Conservation (phyloP, 331 rosid genomes). For the Arachis monticola region DNA sequence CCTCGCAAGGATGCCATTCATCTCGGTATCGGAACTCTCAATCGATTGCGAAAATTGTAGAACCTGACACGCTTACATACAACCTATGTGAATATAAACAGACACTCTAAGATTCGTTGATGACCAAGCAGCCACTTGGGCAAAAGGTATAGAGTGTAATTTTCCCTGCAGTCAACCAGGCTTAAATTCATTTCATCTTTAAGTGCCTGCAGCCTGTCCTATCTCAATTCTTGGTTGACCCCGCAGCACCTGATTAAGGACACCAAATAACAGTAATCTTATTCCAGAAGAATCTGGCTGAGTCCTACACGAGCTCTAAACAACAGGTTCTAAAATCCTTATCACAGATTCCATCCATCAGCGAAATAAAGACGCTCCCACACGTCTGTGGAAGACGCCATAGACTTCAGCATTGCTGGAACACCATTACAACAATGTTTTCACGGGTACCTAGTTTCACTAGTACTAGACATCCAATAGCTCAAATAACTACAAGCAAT, state of each 20-base stretch:
- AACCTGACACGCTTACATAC: no score
- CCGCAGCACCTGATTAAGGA: slow-evolving; percentile 66
- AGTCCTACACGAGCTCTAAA: no score
- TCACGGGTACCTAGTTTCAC: slow-evolving; percentile 83
- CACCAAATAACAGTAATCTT: slow-evolving; percentile 63
- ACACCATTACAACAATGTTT: slow-evolving; percentile 67
- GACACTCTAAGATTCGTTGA: slow-evolving; percentile 62
- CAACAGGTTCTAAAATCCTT: slow-evolving; percentile 86
- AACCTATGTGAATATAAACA: no score
- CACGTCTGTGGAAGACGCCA: slow-evolving; percentile 99
- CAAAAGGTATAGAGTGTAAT: slow-evolving; percentile 52
- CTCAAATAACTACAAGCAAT: no score
- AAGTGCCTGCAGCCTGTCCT: slow-evolving; percentile 82
- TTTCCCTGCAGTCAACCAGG: slow-evolving; percentile 81
- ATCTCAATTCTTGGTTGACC: slow-evolving; percentile 76
- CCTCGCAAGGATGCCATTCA: no score
- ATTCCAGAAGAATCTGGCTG: slow-evolving; percentile 66
- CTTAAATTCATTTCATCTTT: slow-evolving; percentile 91
- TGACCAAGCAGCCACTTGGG: slow-evolving; percentile 53
- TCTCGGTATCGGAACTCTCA: no score
- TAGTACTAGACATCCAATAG: no score
- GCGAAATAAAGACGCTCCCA: slow-evolving; percentile 80
- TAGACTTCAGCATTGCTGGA: slow-evolving; percentile 70
- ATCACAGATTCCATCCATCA: slow-evolving; percentile 89
- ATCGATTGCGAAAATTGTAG: no score